Conservation (phyloP, 495 filamentous ascomycete species). For the Aspergillus conjunctus region DNA sequence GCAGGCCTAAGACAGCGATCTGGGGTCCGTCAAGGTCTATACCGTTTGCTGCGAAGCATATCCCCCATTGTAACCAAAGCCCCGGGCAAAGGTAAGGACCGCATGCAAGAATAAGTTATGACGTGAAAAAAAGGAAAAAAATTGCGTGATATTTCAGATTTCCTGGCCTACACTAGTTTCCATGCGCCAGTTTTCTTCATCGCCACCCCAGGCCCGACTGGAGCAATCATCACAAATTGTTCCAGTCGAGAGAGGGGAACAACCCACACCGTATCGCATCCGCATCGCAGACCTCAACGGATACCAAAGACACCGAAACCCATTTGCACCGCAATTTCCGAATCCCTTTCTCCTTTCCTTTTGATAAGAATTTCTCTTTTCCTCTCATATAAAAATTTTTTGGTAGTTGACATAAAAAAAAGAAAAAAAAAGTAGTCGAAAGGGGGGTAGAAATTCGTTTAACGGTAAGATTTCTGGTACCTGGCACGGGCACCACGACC, state of each 20-base stretch:
- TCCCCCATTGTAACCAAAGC: background rate
- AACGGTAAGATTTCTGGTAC: conserved; percentile 91
- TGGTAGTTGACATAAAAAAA: conserved; percentile 19
- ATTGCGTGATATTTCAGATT: conserved; percentile 38
- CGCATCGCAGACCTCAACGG: conserved; percentile 7
- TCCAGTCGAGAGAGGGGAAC: conserved; percentile 11
- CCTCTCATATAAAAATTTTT: conserved; percentile 4
- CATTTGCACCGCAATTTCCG: background rate
- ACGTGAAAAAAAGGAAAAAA: conserved; percentile 25
- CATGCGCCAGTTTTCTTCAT: conserved; percentile 29
- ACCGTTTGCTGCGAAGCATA: too few relatives aligned
- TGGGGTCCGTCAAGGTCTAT: background rate
- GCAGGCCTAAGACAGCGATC: background rate
- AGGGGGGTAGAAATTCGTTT: conserved; percentile 27
- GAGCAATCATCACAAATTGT: conserved; percentile 25
- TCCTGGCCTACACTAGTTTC: conserved; percentile 37
- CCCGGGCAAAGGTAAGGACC: background rate
- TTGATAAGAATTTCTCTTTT: conserved; percentile 23
- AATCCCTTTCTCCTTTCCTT: conserved; percentile 28
- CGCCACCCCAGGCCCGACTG: background rate
- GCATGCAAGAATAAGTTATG: background rate
- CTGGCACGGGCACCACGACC: conserved; percentile 86
- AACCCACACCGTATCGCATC: conserved; percentile 17
- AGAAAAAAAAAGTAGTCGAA: conserved; percentile 19
- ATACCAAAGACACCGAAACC: conserved; percentile 12